A percentile compares a stretch with the other conserved stretches of the same genome.
These are phyloP conservation scores for Rhododendron henanense DNA, from an alignment of 148 eudicot species.

Conservation along the genomic window DNA sequence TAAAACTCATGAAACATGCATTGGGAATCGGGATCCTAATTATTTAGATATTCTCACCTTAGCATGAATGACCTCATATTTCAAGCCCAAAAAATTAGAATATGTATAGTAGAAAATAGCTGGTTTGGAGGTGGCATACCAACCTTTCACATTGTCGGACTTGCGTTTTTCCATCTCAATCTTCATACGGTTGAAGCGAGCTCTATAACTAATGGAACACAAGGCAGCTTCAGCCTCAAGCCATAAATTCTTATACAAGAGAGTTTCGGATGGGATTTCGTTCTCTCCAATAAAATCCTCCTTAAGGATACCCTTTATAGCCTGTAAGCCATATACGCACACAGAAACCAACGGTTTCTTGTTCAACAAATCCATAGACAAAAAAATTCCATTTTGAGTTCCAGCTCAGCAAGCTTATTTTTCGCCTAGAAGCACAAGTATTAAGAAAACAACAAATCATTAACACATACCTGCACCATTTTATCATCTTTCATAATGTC, in stretches of 20 bases:
- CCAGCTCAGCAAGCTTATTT: neutral
- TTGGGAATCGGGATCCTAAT: neutral
- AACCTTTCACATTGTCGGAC: constrained; percentile 36
- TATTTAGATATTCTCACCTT: neutral
- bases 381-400: neutral
- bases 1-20: neutral
- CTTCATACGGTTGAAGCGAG: constrained; percentile 75
- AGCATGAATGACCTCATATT: neutral
- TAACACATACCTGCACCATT: constrained; percentile 41
- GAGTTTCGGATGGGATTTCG: constrained; percentile 43
- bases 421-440: neutral
- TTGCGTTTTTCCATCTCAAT: constrained; percentile 46
- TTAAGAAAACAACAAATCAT: neutral
- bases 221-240: constrained; percentile 97
- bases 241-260: constrained; percentile 74
- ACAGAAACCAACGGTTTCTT: neutral
- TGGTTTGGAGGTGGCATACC: neutral
- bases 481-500: constrained; percentile 27
- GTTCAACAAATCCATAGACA: neutral
- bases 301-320: constrained; percentile 54
- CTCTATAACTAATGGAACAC: constrained; percentile 58
- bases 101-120: neutral
- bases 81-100: neutral
- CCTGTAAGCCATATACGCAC: constrained; percentile 38
- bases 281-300: constrained; percentile 51